phyloP scores from a whole-genome alignment of 2,329 filamentous ascomycete genomes.

The Sarocladiaceae sp. region DNA sequence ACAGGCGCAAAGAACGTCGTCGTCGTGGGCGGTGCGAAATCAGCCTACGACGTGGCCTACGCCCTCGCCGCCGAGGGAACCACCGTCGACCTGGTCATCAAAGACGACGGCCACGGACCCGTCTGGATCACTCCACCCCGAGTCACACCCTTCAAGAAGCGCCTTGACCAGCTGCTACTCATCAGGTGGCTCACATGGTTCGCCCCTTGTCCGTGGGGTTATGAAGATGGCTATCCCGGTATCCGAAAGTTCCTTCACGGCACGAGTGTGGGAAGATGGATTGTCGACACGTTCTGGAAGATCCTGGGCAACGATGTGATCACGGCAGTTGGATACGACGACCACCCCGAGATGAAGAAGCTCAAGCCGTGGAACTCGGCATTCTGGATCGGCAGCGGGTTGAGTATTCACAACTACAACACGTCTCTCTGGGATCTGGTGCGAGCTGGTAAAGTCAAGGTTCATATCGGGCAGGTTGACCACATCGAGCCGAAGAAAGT shows the following conservation, averaged over 20 bases:
- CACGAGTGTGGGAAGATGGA: constrained; percentile 38
- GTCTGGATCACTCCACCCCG: constrained; percentile 47
- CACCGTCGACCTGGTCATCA: constrained; percentile 44
- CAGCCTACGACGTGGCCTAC: constrained; percentile 51
- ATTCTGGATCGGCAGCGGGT: constrained; percentile 41
- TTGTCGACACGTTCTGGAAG: constrained; percentile 44
- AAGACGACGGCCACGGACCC: constrained; percentile 43
- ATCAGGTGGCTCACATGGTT: constrained; percentile 57
- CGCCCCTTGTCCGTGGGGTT: constrained; percentile 59
- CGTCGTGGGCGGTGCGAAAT: constrained; percentile 51
- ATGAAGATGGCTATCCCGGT: constrained; percentile 42
- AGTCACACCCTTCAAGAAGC: constrained; percentile 55
- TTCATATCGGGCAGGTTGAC: constrained; percentile 41
- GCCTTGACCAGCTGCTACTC: constrained; percentile 49
- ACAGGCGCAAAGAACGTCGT: constrained; percentile 27
- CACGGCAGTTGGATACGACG: constrained; percentile 37
- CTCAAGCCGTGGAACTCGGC: constrained; percentile 33
- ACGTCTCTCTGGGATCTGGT: constrained; percentile 45
- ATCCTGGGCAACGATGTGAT: constrained; percentile 40
- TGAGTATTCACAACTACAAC: constrained; percentile 48
- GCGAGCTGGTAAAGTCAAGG: constrained; percentile 35
- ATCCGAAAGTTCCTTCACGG: constrained; percentile 41
- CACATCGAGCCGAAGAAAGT: constrained; percentile 31
- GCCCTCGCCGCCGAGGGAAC: constrained; percentile 39
- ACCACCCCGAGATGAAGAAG: constrained; percentile 30